Percentiles rank a stretch among this genome's conserved stretches.
phyloP scores from a whole-genome alignment of 148 eudicot species.

The Hydrangea macrophylla region DNA sequence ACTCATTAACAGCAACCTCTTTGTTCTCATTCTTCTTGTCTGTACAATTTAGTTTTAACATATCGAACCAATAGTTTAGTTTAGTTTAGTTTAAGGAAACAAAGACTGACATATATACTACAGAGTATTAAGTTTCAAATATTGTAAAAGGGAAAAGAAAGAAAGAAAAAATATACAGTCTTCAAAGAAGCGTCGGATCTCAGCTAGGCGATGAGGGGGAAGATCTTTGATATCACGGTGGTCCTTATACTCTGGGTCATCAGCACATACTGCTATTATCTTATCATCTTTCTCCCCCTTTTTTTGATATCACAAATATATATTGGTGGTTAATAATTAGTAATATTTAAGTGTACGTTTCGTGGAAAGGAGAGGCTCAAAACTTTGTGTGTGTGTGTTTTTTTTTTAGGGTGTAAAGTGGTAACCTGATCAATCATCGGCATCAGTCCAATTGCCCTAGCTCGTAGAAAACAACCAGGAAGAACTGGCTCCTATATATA shows the following conservation, averaged over 20 bases:
- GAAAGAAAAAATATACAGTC: conserved; percentile 40
- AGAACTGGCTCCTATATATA: conserved; percentile 58
- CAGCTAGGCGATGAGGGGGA: conserved; percentile 52
- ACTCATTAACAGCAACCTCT: conserved; percentile 53
- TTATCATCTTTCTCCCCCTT: conserved; percentile 54
- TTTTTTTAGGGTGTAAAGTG: neutral
- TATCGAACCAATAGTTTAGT: neutral
- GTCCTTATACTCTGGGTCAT: conserved; percentile 52
- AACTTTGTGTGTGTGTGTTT: neutral
- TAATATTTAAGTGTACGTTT: no score
- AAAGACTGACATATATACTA: no score
- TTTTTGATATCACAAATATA: no score
- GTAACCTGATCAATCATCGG: conserved; percentile 85
- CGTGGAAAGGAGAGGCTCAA: no score
- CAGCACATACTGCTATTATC: conserved; percentile 55
- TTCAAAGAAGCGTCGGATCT: conserved; percentile 50
- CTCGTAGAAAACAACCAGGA: conserved; percentile 78
- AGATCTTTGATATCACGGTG: conserved; percentile 52
- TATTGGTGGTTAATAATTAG: no score
- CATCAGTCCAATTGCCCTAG: conserved; percentile 69
- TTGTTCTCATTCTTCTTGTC: conserved; percentile 74
- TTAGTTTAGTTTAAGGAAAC: no score
- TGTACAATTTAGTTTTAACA: conserved; percentile 16
- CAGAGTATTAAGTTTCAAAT: no score
- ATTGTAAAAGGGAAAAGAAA: neutral